Evolutionary conservation across 805 yeast species (phyloP).

Genomic region (Schwanniomyces vanrijiae): DNA sequence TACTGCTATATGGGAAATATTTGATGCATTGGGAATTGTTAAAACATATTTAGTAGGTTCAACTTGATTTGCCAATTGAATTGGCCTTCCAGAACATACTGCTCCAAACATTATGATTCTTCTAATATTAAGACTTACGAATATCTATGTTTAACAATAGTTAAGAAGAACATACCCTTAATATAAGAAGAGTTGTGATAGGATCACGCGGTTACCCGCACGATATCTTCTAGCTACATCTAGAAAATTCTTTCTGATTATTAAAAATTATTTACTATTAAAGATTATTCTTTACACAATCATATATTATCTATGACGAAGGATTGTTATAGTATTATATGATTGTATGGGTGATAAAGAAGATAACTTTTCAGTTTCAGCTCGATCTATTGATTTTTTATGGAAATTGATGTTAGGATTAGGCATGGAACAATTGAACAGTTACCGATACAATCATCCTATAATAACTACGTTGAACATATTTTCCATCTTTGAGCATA

Average conservation of each 20-base stretch:
- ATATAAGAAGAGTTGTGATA: background rate
- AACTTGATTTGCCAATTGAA: constrained; percentile 59
- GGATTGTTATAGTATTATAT: constrained; percentile 10
- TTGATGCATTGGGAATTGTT: constrained; percentile 59
- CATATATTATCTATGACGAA: constrained; percentile 7
- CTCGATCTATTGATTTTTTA: background rate
- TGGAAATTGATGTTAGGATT: background rate
- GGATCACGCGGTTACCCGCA: constrained; percentile 4
- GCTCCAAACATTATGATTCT: constrained; percentile 63
- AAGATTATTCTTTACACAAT: background rate
- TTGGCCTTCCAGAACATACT: constrained; percentile 71
- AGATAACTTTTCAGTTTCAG: constrained; percentile 8
- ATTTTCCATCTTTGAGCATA: constrained; percentile 71
- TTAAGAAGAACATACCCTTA: background rate
- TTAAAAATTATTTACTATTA: background rate
- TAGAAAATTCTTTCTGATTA: background rate
- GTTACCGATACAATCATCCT: constrained; percentile 62
- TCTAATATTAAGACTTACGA: background rate
- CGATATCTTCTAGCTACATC: background rate
- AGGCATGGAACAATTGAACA: constrained; percentile 4
- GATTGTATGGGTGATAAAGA: constrained; percentile 11
- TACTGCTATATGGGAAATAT: constrained; percentile 75
- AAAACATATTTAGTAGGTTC: constrained; percentile 68
- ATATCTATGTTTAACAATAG: background rate
- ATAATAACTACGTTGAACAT: constrained; percentile 68